A percentile compares a stretch with the other conserved stretches of the same genome.
phyloP scores from a whole-genome alignment of 192 early-diverging fungal genomes.

The Entophlyctis luteolus region DNA sequence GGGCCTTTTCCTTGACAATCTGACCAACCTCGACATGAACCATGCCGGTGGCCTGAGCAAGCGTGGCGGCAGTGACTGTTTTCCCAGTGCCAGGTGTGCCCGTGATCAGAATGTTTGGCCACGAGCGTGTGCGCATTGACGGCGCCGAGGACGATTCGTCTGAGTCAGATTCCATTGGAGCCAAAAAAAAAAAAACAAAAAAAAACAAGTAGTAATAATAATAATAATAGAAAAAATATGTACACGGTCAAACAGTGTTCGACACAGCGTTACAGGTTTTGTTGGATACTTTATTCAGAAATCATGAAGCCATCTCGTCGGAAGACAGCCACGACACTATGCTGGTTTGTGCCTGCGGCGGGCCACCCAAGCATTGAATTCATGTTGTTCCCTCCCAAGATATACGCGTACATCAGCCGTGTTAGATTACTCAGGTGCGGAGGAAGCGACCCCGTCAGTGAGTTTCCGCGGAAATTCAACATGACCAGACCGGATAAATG shows the following conservation, averaged over 20 bases:
- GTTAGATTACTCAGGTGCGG: neutral
- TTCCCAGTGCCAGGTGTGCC: slow-evolving; percentile 50
- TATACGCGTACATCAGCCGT: slow-evolving; percentile 1
- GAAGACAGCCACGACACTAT: neutral
- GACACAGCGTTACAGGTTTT: neutral
- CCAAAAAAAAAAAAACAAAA: neutral
- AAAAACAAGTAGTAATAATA: neutral
- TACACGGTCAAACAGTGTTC: neutral
- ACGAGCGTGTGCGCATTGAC: slow-evolving; percentile 12
- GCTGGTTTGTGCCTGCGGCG: neutral
- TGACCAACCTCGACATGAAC: slow-evolving; percentile 81
- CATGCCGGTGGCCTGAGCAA: slow-evolving; percentile 66
- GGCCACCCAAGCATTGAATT: neutral
- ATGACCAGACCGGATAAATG: neutral
- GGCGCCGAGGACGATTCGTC: neutral
- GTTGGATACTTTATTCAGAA: neutral
- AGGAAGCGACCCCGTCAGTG: neutral
- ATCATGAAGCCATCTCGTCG: neutral
- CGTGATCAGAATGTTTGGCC: slow-evolving; percentile 44
- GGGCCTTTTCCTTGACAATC: slow-evolving; percentile 77
- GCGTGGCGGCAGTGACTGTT: slow-evolving; percentile 65
- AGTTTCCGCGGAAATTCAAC: neutral
- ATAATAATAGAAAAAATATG: too few species aligned
- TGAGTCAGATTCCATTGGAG: slow-evolving; percentile 5
- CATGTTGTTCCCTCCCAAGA: neutral